Base-by-base conservation (phyloP, 352 stramenopile species). In the Blastocystis sp. region DNA sequence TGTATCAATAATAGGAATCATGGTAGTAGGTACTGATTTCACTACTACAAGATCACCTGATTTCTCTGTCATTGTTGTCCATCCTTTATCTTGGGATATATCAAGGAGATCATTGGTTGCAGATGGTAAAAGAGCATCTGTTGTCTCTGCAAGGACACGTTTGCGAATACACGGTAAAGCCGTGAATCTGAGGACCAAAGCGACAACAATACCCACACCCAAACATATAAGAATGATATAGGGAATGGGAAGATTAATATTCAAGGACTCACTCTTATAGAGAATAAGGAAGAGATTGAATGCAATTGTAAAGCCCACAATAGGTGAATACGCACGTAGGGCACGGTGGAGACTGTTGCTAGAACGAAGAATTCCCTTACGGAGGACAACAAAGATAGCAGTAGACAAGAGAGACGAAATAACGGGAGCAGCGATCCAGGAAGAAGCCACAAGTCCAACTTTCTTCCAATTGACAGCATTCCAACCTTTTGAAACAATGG, bases 351-450 rank as follows among this genome's bases (percentile, higher is more conserved):
- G 43, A 4, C 88, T 73, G 61, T 78, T 88, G 35, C 67, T 75
- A 42, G 89, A 66, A 2, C 11, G 43, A 73, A 92, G 90, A 43
- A 92, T 88, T 32, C 88, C 83, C 49, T 73, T 88, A 42, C 89
- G 86, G 19, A 89, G 90, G 4, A 29, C 4, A 42, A 89, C 88
- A 75, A 91, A 92, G 2, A 92, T 83, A 6, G 88, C 9, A 1
- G 90, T 58, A 27, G 87, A 88, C 14, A 90, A 35, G 29, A 92
- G 32, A 12, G 89, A 86, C 1, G 87, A 88, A 6, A 89, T 46
- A 14, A 90, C 35, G 0, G 90, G 90, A 27, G 89, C 90, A 86
- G 89, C 90, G 24, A 89, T 88, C 90, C 90, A 92, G 12, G 90
- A 92, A 6, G 81, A 67, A 2, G 19, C 29, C 9, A 91, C 81